Base-by-base conservation (phyloP, 805 yeast species). In the Schizosaccharomyces cryophilus region DNA sequence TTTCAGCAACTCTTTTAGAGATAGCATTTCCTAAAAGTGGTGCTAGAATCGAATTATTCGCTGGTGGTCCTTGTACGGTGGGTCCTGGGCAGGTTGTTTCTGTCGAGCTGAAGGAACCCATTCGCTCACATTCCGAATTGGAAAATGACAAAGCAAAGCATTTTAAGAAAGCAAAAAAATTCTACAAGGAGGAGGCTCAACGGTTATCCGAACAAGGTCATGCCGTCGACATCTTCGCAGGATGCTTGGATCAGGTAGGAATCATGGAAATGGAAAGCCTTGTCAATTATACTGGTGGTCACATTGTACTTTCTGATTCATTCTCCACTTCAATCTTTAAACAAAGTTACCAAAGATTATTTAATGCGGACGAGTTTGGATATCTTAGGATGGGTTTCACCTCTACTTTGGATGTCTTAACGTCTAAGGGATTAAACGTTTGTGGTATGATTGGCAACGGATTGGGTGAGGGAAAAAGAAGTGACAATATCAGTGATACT, bases 221-320 rank as follows among this genome's bases (percentile, higher is more conserved):
- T 68, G 80, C 93, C 31, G 82, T 89, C 63, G 95, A 88, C 71
- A 80, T 89, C 56, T 88, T 86, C 73, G 95, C 94, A 38, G 96
- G 96, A 64, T 86, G 95, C 74, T 87, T 87, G 71, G 97, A 89
- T 74, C 97, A 89, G 77, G 84, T 88, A 63, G 97, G 97, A 70
- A 80, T 89, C 75, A 82, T 82, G 67, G 97, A 89, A 74, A 88
- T 89, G 96, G 85, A 87, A 73, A 77, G 83, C 63, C 74, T 89
- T 64, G 80, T 93, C 63, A 84, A 86, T 72, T 77, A 79, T 66
- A 88, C 96, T 7, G 96, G 96, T 65, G 97, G 97, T 73, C 84
- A 84, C 26, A 73, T 90, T 63, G 80, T 89, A 54, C 80, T 89
- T 67, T 79, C 95, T 2, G 97, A 89, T 74, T 88, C 96, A 11